Base-by-base conservation (phyloP, 208 protist species). In the Porcisia hertigi region DNA sequence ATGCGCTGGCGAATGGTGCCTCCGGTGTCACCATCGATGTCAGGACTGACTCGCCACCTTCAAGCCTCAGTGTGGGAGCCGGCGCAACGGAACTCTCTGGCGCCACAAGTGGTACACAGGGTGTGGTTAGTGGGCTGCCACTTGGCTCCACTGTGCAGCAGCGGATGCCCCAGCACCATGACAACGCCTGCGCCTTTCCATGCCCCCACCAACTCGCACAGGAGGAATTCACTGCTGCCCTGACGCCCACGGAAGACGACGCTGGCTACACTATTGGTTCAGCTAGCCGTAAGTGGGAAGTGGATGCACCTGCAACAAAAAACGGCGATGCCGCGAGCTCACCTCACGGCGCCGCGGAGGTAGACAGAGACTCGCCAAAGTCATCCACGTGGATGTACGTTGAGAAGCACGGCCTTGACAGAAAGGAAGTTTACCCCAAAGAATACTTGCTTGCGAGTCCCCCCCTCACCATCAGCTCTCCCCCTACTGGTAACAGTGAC, bases 1-100 rank as follows among this genome's bases (percentile, higher is more conserved):
- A 5, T 25, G 55, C 49, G 66, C 66, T 8, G 72, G 36, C 52
- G 36, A 14, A 53, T 23, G 53, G 66, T 43, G 63, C 59, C 62
- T 70, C 53, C 23, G 65, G 59, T 23, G 62, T 71, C 16, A 53
- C 54, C 16, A 71, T 60, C 41, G 58, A 52, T n/a, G 60, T 73
- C 58, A 73, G 66, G 23, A 20, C 58, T 3, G 54, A 58, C 1
- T 34, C 45, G 18, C 67, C 45, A 11, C 73, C 69, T 39, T 52
- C 69, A 16, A 41, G 39, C 34, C 34, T 59, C 75, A 64, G 34
- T 55, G 69, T 52, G 14, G 30, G 23, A 14, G 43, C 20, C 9
- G 63, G n/a, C 34, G 63, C 63, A 41, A 23, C 25, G 41, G 41
- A 49, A 11, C 23, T 52, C 7, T 20, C 18, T 53, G 6, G 9